Base-by-base conservation (phyloP, 2,329 filamentous ascomycete genomes). In the Lomentospora prolificans region DNA sequence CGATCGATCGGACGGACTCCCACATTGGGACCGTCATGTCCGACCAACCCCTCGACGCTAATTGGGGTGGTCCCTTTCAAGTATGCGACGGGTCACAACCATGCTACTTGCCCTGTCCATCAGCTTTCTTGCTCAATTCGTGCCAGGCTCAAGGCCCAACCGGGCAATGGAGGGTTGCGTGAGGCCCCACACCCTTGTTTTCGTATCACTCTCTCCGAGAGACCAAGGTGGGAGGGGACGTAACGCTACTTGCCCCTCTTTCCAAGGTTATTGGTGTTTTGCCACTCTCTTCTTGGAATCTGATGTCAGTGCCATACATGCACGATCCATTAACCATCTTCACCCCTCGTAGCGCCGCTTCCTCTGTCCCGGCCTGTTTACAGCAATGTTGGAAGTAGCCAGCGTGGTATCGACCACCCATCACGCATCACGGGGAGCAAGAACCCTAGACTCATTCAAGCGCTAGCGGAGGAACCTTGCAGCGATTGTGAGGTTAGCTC, bases 301-400 rank as follows among this genome's bases (percentile, higher is more conserved):
- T 27, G 44, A 48, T 48, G 44, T 48, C 44, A 48, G 44, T 48
- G 44, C n/a, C n/a, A n/a, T 48, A 41, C 36, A 33, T 33, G 6
- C 30, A 6, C 30, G 7, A 12, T 41, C n/a, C 36, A 5, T 41
- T 12, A 25, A 24, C 8, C 19, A 39, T 17, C 17, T 48, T 19
- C 22, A 48, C 41, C 41, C 22, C 19, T n/a, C n/a, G n/a, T n/a
- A n/a, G n/a, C n/a, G n/a, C 9, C 41, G 9, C 41, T 19, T 46
- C 9, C 19, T 24, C 41, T 12, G 12, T 33, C 30, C 6, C 30
- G 12, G 12, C 30, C 30, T 33, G 30, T 12, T 12, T 12, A 7
- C 30, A 6, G 12, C n/a, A 33, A 33, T 33, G 30, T 33, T 6
- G 30, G 30, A 14, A 48, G 22, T 17, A 48, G 36, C 3, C 14